phyloP scores from a whole-genome alignment of 768 basidiomycete species.

The Mycena floridula region DNA sequence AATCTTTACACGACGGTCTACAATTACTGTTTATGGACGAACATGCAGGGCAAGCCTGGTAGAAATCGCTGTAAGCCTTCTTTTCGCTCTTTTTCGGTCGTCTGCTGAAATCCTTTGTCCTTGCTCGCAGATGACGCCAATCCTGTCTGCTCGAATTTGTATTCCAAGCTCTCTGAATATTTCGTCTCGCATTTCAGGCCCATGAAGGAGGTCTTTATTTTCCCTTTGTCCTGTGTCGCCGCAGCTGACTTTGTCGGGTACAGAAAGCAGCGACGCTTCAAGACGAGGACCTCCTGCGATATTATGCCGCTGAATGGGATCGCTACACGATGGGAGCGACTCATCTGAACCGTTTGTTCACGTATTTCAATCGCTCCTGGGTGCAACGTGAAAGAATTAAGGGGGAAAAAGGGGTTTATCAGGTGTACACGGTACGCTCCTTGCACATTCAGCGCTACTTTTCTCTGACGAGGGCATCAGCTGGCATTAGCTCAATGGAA shows the following conservation, averaged over 20 bases:
- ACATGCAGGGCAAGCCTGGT: constrained; percentile 29
- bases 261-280: constrained; percentile 77
- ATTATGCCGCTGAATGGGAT: constrained; percentile 92
- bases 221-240: background rate
- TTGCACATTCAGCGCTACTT: constrained; percentile 1
- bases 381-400: constrained; percentile 97
- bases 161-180: constrained; percentile 91
- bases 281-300: constrained; percentile 84
- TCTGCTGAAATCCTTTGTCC: background rate
- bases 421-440: constrained; percentile 81
- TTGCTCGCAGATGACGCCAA: constrained; percentile 71
- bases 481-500: constrained; percentile 98
- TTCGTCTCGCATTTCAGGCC: constrained; percentile 78
- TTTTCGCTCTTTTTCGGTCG: too few species aligned
- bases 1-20: constrained; percentile 89
- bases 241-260: background rate
- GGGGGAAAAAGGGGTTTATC: constrained; percentile 93
- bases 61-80: constrained; percentile 20
- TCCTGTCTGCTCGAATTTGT: constrained; percentile 95
- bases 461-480: constrained; percentile 27
- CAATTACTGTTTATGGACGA: constrained; percentile 94
- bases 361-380: constrained; percentile 99
- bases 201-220: constrained; percentile 38
- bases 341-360: constrained; percentile 96
- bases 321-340: constrained; percentile 95